A percentile compares a stretch with the other conserved stretches of the same genome.
phyloP scores from a whole-genome alignment of 148 eudicot species.

The Beta vulgaris region DNA sequence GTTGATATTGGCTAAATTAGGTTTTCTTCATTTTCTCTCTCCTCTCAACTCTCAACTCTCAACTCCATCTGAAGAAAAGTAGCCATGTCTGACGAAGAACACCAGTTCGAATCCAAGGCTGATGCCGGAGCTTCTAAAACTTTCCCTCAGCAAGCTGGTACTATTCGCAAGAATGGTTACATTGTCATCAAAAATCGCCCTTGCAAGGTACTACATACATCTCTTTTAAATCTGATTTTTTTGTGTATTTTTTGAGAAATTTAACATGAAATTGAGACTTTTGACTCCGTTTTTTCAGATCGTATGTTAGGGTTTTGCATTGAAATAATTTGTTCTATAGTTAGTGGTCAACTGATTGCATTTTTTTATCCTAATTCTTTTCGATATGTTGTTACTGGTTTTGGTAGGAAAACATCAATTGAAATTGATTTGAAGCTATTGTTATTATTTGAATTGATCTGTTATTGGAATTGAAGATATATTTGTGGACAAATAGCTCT shows the following conservation, averaged over 20 bases:
- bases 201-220: conserved; percentile 18
- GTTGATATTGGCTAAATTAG: background rate
- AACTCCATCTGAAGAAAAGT: background rate
- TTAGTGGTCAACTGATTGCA: too few species aligned
- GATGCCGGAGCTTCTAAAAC: conserved; percentile 33
- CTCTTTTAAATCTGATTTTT: background rate
- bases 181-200: conserved; percentile 29
- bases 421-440: too few species aligned
- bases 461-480: background rate
- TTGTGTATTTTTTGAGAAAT: background rate
- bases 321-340: too few species aligned
- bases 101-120: conserved; percentile 30
- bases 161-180: conserved; percentile 22
- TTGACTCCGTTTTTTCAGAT: background rate
- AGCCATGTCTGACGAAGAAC: conserved; percentile 32
- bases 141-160: conserved; percentile 32
- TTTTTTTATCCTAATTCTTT: too few species aligned
- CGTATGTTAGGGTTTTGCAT: too few species aligned
- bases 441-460: too few species aligned
- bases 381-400: too few species aligned
- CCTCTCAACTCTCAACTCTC: background rate
- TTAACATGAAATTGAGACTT: background rate
- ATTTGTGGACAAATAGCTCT: too few species aligned
- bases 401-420: too few species aligned
- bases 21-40: background rate